A percentile compares a stretch with the other conserved stretches of the same genome.
Evolutionary conservation across 768 basidiomycete genomes (phyloP).

Genomic region (Cystobasidium tubakii): DNA sequence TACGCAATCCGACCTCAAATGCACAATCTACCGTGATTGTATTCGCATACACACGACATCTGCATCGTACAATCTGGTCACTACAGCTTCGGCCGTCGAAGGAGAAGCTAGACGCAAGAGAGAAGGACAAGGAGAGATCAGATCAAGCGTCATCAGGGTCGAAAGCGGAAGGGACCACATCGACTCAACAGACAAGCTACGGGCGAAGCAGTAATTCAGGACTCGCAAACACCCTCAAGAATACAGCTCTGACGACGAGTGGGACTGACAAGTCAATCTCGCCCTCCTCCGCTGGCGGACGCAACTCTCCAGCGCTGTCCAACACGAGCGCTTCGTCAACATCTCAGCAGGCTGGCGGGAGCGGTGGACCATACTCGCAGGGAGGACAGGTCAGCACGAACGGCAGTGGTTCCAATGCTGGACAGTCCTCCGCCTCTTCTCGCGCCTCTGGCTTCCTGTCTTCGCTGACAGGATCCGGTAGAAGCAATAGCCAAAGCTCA

Average conservation of each 20-base stretch:
- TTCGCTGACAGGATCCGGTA: slow-evolving; percentile 13
- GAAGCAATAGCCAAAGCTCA: slow-evolving; percentile 24
- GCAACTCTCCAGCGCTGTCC: not conserved
- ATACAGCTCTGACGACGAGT: slow-evolving; percentile 23
- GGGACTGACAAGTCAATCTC: slow-evolving; percentile 36
- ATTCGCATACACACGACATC: no score
- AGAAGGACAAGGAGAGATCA: not conserved
- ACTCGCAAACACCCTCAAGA: not conserved
- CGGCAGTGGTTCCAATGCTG: not conserved
- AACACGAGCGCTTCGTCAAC: not conserved
- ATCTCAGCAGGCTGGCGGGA: not conserved
- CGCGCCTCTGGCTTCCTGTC: slow-evolving; percentile 28
- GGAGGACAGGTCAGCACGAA: slow-evolving; percentile 10
- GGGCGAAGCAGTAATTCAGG: not conserved
- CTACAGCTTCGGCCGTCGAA: not conserved
- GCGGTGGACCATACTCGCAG: not conserved
- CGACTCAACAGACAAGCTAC: not conserved
- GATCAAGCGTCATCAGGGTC: not conserved
- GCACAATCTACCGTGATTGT: no score
- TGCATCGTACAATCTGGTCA: not conserved
- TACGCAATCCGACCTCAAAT: not conserved
- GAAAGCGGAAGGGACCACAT: not conserved
- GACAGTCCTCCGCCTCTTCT: slow-evolving; percentile 11
- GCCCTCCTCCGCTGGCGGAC: not conserved
- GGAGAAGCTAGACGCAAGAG: not conserved